A percentile compares a stretch with the other conserved stretches of the same genome.
These are phyloP conservation scores for Knoxdaviesia capensis DNA, from an alignment of 2,329 filamentous ascomycete genomes.

Conservation along the genomic window DNA sequence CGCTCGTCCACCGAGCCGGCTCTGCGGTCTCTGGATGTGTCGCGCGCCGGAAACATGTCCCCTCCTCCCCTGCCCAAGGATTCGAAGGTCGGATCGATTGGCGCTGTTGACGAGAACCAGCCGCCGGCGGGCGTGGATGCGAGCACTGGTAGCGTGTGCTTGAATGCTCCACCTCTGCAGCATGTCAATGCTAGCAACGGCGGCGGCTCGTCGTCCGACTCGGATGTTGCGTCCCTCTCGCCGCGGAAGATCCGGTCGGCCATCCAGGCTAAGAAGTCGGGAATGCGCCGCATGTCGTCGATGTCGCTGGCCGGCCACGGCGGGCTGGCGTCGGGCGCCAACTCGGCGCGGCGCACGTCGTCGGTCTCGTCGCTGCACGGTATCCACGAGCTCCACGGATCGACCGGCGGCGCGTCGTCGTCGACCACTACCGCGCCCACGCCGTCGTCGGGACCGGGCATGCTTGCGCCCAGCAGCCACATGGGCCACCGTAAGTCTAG, in stretches of 20 bases:
- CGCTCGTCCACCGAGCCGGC: too few species aligned
- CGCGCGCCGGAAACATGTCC: slow-evolving; percentile 28
- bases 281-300: not conserved
- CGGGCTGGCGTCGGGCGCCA: slow-evolving; percentile 10
- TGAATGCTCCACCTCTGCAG: slow-evolving; percentile 1
- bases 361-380: too few species aligned
- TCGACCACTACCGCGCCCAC: not conserved
- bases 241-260: slow-evolving; percentile 5
- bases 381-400: too few species aligned
- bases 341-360: slow-evolving; percentile 2
- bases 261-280: slow-evolving; percentile 2
- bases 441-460: too few species aligned
- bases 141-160: too few species aligned
- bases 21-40: slow-evolving; percentile 27
- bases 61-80: slow-evolving; percentile 15
- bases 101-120: slow-evolving; percentile 29
- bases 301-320: not conserved
- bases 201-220: not conserved
- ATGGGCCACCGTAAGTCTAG: slow-evolving; percentile 6
- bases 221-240: not conserved
- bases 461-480: too few species aligned
- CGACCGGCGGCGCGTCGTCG: not conserved
- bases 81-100: slow-evolving; percentile 13
- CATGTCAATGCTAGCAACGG: slow-evolving; percentile 8
- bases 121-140: slow-evolving; percentile 18